These are phyloP conservation scores for Drechmeria coniospora DNA, from an alignment of 2,329 filamentous ascomycete species.

Conservation along the genomic window DNA sequence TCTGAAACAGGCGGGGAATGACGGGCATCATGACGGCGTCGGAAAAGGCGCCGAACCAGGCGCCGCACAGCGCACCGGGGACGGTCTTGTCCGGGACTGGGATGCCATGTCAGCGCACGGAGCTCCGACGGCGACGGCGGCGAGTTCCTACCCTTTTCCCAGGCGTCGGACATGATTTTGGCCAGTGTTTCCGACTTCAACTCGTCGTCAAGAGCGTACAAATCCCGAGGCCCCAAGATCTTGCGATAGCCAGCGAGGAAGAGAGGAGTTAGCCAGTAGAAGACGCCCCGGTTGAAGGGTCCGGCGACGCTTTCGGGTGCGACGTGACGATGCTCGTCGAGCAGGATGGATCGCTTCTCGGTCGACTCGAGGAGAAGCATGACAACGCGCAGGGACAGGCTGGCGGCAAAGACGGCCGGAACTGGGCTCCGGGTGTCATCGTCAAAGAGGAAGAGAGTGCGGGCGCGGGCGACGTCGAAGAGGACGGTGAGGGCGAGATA, in stretches of 20 bases:
- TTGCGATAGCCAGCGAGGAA: constrained; percentile 17
- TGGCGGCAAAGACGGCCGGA: constrained; percentile 6
- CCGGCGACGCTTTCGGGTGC: constrained; percentile 12
- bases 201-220: constrained; percentile 9
- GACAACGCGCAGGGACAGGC: constrained; percentile 4
- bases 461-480: constrained; percentile 7
- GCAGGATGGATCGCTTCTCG: constrained; percentile 7
- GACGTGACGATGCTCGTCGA: constrained; percentile 1
- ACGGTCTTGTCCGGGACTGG: constrained; percentile 8
- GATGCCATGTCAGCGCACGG: no score
- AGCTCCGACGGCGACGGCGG: no score
- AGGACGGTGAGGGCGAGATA: constrained; percentile 6
- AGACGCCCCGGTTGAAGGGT: constrained; percentile 30
- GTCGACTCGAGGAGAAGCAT: constrained; percentile 8
- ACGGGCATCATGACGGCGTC: constrained; percentile 5
- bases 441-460: constrained; percentile 7
- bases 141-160: constrained; percentile 7
- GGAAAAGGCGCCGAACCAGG: constrained; percentile 4
- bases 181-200: constrained; percentile 6
- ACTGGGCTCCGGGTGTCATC: constrained; percentile 4
- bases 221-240: constrained; percentile 22
- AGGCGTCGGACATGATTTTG: constrained; percentile 6
- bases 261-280: constrained; percentile 37
- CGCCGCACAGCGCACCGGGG: constrained; percentile 4
- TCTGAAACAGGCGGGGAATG: constrained; percentile 8